phyloP scores from a whole-genome alignment of 208 protist genomes.

The Leishmania major region DNA sequence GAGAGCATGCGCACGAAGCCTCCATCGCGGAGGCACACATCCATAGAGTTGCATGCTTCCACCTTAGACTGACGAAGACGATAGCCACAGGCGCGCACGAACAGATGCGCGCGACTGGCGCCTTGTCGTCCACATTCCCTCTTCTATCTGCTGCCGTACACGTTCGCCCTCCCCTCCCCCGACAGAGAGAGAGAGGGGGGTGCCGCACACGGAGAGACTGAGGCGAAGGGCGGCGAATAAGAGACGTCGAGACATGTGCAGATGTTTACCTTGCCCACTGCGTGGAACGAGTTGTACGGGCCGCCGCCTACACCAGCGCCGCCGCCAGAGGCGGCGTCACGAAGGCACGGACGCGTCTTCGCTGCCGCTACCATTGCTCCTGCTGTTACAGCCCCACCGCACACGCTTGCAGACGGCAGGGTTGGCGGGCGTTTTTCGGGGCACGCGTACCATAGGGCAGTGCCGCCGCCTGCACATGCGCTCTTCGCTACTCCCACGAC shows the following conservation, averaged over 20 bases:
- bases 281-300: slow-evolving; percentile 14
- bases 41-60: neutral
- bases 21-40: neutral
- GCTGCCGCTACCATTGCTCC: neutral
- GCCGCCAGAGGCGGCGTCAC: neutral
- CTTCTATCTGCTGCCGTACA: no score
- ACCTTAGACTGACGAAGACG: neutral
- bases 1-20: neutral
- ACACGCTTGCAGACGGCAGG: neutral
- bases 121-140: neutral
- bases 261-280: slow-evolving; percentile 15
- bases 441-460: neutral
- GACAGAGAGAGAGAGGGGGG: no score
- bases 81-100: neutral
- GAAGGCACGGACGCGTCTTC: neutral
- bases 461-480: neutral
- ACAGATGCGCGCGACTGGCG: neutral
- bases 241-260: neutral
- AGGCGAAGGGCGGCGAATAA: neutral
- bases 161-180: neutral
- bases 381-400: neutral
- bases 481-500: neutral
- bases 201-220: no score
- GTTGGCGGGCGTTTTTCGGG: neutral
- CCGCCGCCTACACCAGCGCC: neutral